phyloP scores from a whole-genome alignment of 495 filamentous ascomycete genomes.

The Penicillium dipodomyicola region DNA sequence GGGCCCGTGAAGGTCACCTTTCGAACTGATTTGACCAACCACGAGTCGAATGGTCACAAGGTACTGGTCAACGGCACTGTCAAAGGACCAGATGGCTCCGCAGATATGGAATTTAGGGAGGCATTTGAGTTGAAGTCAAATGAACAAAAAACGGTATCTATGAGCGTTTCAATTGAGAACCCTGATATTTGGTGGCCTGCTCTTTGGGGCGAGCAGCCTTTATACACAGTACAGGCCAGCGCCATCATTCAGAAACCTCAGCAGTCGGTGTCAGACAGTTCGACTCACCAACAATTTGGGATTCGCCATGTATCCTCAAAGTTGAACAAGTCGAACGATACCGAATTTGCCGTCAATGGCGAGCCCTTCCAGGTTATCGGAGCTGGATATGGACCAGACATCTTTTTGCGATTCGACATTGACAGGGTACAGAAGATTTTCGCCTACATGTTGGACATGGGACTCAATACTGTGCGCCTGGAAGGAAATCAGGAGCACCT shows the following conservation, averaged over 20 bases:
- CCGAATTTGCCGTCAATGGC: conserved; percentile 54
- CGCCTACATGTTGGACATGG: conserved; percentile 54
- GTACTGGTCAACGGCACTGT: conserved; percentile 43
- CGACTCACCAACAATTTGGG: conserved; percentile 44
- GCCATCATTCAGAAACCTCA: conserved; percentile 27
- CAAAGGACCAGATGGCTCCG: conserved; percentile 17
- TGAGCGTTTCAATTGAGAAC: conserved; percentile 42
- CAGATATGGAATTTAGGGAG: conserved; percentile 24
- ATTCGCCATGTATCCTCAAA: conserved; percentile 53
- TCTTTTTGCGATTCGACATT: conserved; percentile 58
- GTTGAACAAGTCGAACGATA: conserved; percentile 54
- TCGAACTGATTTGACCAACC: conserved; percentile 49
- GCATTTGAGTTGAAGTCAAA: conserved; percentile 38
- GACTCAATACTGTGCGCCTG: conserved; percentile 60
- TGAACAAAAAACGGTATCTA: conserved; percentile 37
- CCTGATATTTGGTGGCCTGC: conserved; percentile 76
- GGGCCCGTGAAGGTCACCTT: conserved; percentile 42
- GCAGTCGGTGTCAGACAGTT: conserved; percentile 42
- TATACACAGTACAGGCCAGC: conserved; percentile 57
- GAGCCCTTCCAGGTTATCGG: conserved; percentile 59
- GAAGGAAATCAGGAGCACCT: conserved; percentile 67
- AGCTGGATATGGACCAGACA: conserved; percentile 58
- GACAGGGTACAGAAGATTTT: conserved; percentile 45
- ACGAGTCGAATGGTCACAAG: conserved; percentile 36
- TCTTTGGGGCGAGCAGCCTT: conserved; percentile 69